These are phyloP conservation scores for Amauroascus niger DNA, from an alignment of 2,329 filamentous ascomycete genomes.

Conservation along the genomic window DNA sequence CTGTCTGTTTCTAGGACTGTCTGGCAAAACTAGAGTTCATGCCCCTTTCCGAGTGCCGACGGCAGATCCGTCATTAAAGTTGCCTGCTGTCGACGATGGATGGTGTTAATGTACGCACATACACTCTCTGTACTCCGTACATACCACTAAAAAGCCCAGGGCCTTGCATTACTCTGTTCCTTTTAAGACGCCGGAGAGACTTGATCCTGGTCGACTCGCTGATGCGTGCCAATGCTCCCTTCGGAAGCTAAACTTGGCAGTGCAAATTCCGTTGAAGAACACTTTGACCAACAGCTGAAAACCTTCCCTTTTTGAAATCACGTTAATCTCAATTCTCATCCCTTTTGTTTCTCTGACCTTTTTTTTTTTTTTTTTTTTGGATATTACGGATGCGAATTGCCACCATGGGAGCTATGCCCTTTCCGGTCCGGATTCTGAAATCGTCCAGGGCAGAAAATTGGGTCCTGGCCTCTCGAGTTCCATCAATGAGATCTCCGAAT, in stretches of 20 bases:
- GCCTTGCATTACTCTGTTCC: neutral
- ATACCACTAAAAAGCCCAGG: too few species aligned
- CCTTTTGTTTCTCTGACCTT: neutral
- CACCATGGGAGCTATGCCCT: neutral
- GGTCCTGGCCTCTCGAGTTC: neutral
- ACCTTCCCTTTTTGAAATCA: too few species aligned
- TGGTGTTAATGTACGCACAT: too few species aligned
- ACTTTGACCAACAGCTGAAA: too few species aligned
- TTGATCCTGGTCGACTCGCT: neutral
- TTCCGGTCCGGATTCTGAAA: neutral
- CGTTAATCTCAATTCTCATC: too few species aligned
- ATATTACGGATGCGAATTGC: neutral
- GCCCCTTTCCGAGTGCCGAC: neutral
- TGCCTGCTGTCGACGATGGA: too few species aligned
- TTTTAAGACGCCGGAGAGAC: neutral
- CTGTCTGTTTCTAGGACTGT: too few species aligned
- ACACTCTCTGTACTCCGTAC: too few species aligned
- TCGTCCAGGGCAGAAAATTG: neutral
- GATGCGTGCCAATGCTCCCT: neutral
- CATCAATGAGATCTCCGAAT: neutral
- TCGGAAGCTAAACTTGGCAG: slow-evolving; percentile 9
- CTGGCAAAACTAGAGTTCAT: neutral
- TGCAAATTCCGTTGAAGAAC: neutral
- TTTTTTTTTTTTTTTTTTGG: neutral
- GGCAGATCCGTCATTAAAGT: neutral